A percentile compares a stretch with the other conserved stretches of the same genome.
Evolutionary conservation across 495 filamentous ascomycete genomes (phyloP).

Genomic region (Platismatia glauca): DNA sequence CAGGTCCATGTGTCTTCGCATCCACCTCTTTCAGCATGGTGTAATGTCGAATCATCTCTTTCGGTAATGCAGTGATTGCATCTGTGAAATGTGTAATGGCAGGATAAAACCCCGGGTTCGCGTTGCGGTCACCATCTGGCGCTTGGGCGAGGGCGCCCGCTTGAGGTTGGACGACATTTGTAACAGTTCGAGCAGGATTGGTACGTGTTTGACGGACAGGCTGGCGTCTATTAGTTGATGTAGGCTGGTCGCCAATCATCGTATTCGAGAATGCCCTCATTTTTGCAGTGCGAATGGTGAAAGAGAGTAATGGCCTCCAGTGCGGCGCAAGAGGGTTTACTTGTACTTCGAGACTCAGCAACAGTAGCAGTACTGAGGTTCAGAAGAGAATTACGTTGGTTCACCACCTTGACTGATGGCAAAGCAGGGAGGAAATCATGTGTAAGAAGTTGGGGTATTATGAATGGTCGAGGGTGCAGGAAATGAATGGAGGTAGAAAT

Average conservation of each 20-base stretch:
- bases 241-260: slow-evolving; percentile 16
- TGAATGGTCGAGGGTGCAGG: background rate
- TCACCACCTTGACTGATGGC: background rate
- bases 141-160: slow-evolving; percentile 29
- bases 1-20: slow-evolving; percentile 62
- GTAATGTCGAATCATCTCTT: slow-evolving; percentile 90
- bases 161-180: slow-evolving; percentile 39
- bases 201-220: slow-evolving; percentile 52
- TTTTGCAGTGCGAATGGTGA: slow-evolving; percentile 10
- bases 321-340: slow-evolving; percentile 1
- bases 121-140: slow-evolving; percentile 18
- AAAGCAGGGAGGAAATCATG: background rate
- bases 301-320: slow-evolving; percentile 5
- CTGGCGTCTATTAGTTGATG: slow-evolving; percentile 38
- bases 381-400: background rate
- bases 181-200: slow-evolving; percentile 51
- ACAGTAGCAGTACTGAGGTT: background rate
- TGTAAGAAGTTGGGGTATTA: background rate
- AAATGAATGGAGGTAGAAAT: slow-evolving; percentile 5
- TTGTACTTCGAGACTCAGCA: slow-evolving; percentile 1
- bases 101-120: slow-evolving; percentile 65
- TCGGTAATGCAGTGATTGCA: slow-evolving; percentile 81
- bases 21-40: slow-evolving; percentile 94
- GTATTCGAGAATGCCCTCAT: slow-evolving; percentile 22
- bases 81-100: slow-evolving; percentile 92